Percentiles rank a stretch among this genome's conserved stretches.
Evolutionary conservation across 768 basidiomycete species (phyloP).

Genomic region (Candolleomyces efflorescens): DNA sequence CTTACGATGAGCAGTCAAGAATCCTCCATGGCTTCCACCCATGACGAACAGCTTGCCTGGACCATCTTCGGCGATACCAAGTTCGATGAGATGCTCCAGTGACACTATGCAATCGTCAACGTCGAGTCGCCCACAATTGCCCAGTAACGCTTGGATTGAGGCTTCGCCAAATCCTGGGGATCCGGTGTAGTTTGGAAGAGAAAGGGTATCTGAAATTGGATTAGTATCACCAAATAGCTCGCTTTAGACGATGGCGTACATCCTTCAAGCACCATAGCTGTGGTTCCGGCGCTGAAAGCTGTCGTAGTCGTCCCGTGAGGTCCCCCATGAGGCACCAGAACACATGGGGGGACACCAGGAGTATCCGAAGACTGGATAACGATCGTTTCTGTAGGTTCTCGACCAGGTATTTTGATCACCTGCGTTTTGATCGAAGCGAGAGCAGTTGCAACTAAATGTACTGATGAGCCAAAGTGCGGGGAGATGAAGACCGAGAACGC

Average conservation of each 20-base stretch:
- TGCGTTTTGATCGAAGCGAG: slow-evolving; percentile 37
- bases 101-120: slow-evolving; percentile 61
- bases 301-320: slow-evolving; percentile 50
- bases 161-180: slow-evolving; percentile 62
- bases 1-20: slow-evolving; percentile 55
- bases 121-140: slow-evolving; percentile 60
- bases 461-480: neutral
- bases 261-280: slow-evolving; percentile 52
- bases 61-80: slow-evolving; percentile 45
- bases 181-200: slow-evolving; percentile 64
- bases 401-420: slow-evolving; percentile 46
- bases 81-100: slow-evolving; percentile 42
- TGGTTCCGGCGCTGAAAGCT: slow-evolving; percentile 39
- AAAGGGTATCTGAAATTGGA: slow-evolving; percentile 45
- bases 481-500: neutral
- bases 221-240: neutral
- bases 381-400: slow-evolving; percentile 50
- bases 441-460: slow-evolving; percentile 36
- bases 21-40: slow-evolving; percentile 74
- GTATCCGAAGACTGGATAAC: slow-evolving; percentile 34
- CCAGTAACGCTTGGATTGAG: slow-evolving; percentile 50
- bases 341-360: slow-evolving; percentile 34
- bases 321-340: slow-evolving; percentile 60
- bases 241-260: slow-evolving; percentile 37
- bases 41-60: slow-evolving; percentile 49